phyloP scores from a whole-genome alignment of 108 stramenopile genomes.

The Licmophora abbreviata region DNA sequence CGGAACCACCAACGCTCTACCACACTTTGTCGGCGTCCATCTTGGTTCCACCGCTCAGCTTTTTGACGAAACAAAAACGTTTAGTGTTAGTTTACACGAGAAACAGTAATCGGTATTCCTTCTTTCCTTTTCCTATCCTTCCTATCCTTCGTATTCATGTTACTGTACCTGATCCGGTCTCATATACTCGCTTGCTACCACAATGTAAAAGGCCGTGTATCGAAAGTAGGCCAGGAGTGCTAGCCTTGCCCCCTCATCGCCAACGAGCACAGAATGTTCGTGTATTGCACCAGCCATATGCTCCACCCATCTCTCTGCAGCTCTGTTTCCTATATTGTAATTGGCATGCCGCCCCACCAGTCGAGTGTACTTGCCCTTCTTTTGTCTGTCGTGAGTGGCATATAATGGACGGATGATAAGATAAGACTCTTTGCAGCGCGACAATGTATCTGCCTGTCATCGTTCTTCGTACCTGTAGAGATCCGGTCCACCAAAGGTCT shows the following conservation, averaged over 20 bases:
- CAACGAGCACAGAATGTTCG: slow-evolving; percentile 34
- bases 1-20: slow-evolving; percentile 33
- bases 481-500: slow-evolving; percentile 71
- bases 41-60: slow-evolving; percentile 60
- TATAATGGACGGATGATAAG: not conserved
- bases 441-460: not conserved
- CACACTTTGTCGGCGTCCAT: slow-evolving; percentile 58
- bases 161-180: slow-evolving; percentile 54
- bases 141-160: no score
- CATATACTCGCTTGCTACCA: slow-evolving; percentile 68
- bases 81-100: not conserved
- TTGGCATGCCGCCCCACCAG: slow-evolving; percentile 76
- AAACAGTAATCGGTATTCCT: no score
- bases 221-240: slow-evolving; percentile 35
- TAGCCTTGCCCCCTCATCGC: slow-evolving; percentile 25
- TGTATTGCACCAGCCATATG: slow-evolving; percentile 62
- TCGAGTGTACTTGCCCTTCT: slow-evolving; percentile 70
- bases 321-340: slow-evolving; percentile 44
- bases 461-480: slow-evolving; percentile 30
- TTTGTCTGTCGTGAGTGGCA: slow-evolving; percentile 14
- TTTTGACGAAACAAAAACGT: not conserved
- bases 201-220: slow-evolving; percentile 73
- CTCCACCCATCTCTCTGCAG: slow-evolving; percentile 61
- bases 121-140: no score
- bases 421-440: not conserved